Evolutionary conservation across 345 rosid genomes (phyloP).

Genomic region (Pistacia atlantica): DNA sequence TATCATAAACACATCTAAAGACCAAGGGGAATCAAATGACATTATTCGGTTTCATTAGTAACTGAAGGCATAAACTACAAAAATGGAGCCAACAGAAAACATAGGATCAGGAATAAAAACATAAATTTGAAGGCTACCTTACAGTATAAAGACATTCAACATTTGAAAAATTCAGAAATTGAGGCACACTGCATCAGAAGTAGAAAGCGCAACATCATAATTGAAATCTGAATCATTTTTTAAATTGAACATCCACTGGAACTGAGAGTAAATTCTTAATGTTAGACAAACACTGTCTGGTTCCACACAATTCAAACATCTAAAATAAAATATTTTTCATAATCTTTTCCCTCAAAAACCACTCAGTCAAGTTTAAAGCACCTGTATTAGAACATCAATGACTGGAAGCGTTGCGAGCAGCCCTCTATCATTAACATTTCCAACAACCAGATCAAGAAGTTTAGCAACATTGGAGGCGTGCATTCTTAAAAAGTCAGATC

Average conservation of each 20-base stretch:
- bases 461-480: constrained; percentile 85
- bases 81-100: not conserved
- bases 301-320: constrained; percentile 9
- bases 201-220: not conserved
- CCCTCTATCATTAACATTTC: constrained; percentile 90
- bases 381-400: constrained; percentile 90
- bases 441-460: constrained; percentile 89
- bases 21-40: not conserved
- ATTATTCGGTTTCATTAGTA: not conserved
- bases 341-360: not conserved
- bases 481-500: constrained; percentile 72
- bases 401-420: constrained; percentile 81
- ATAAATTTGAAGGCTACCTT: not conserved
- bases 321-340: not conserved
- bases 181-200: not conserved
- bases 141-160: not conserved
- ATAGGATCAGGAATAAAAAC: not conserved
- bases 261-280: not conserved
- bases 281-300: not conserved
- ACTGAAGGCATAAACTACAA: constrained; percentile 2
- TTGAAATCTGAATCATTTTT: not conserved
- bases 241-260: not conserved
- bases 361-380: constrained; percentile 21
- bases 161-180: not conserved
- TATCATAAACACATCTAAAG: constrained; percentile 1